Evolutionary conservation across 2,329 filamentous ascomycete species (phyloP).

Genomic region (Dothiorella sarmentorum): DNA sequence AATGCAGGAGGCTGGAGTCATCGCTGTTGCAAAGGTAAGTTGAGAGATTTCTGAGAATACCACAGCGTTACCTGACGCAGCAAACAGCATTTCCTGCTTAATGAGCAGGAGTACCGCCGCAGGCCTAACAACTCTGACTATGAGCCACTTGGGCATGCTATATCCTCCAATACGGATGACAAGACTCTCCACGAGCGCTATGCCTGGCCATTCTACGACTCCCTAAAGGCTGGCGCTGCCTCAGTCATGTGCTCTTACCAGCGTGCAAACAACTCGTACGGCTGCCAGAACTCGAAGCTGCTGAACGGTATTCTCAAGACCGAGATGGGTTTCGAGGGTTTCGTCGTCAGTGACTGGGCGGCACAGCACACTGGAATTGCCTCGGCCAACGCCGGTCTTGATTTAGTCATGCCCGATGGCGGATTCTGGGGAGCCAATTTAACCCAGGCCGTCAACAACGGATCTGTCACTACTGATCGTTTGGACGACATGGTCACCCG

Average conservation of each 20-base stretch:
- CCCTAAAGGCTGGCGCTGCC: constrained; percentile 54
- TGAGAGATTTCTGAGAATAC: neutral
- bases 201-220: constrained; percentile 62
- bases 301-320: constrained; percentile 51
- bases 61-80: neutral
- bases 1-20: constrained; percentile 54
- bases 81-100: constrained; percentile 52
- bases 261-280: constrained; percentile 30
- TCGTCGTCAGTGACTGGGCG: constrained; percentile 43
- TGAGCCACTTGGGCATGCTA: constrained; percentile 51
- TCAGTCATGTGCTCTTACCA: constrained; percentile 58
- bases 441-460: constrained; percentile 30
- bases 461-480: constrained; percentile 23
- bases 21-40: constrained; percentile 57
- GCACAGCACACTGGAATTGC: constrained; percentile 46
- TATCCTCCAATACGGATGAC: constrained; percentile 60
- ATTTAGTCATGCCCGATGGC: constrained; percentile 43
- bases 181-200: constrained; percentile 65
- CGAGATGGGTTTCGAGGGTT: constrained; percentile 49
- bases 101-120: constrained; percentile 58
- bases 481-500: constrained; percentile 33
- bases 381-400: constrained; percentile 46
- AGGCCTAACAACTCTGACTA: constrained; percentile 35
- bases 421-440: constrained; percentile 33
- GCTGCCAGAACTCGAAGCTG: constrained; percentile 37